A percentile compares a stretch with the other conserved stretches of the same genome.
phyloP scores from a whole-genome alignment of 345 rosid species.

The Acer saccharum region DNA sequence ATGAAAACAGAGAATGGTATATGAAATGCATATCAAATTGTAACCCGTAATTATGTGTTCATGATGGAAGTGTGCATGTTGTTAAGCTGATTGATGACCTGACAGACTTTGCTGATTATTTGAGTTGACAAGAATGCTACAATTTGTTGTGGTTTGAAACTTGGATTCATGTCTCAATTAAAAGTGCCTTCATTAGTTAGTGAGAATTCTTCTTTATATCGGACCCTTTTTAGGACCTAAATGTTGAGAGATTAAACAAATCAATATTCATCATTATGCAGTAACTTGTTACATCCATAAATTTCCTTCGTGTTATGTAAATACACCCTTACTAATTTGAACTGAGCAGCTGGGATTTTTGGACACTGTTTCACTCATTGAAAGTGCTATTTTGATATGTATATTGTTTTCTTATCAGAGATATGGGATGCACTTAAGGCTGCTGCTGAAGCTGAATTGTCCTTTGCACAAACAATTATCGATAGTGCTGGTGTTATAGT shows the following conservation, averaged over 20 bases:
- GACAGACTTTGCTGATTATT: neutral
- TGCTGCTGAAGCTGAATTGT: conserved; percentile 66
- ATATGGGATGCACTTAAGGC: conserved; percentile 92
- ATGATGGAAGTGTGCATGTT: neutral
- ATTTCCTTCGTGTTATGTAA: neutral
- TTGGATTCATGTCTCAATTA: neutral
- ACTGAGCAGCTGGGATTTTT: neutral
- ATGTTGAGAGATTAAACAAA: neutral
- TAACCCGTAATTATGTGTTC: neutral
- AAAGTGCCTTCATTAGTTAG: neutral
- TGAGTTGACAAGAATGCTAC: neutral
- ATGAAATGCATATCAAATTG: neutral
- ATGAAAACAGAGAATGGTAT: too few relatives aligned
- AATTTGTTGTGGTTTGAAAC: neutral
- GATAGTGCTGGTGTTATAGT: conserved; percentile 82
- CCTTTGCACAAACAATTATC: conserved; percentile 69
- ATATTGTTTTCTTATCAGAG: conserved; percentile 36
- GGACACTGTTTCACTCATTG: neutral
- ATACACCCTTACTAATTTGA: neutral
- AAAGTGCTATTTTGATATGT: neutral
- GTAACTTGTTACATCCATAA: neutral
- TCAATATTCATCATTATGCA: neutral
- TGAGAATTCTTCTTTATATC: neutral
- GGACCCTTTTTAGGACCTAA: neutral
- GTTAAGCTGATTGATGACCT: neutral